Conservation (phyloP, 2,329 filamentous ascomycete genomes). For the Calonectria montana region DNA sequence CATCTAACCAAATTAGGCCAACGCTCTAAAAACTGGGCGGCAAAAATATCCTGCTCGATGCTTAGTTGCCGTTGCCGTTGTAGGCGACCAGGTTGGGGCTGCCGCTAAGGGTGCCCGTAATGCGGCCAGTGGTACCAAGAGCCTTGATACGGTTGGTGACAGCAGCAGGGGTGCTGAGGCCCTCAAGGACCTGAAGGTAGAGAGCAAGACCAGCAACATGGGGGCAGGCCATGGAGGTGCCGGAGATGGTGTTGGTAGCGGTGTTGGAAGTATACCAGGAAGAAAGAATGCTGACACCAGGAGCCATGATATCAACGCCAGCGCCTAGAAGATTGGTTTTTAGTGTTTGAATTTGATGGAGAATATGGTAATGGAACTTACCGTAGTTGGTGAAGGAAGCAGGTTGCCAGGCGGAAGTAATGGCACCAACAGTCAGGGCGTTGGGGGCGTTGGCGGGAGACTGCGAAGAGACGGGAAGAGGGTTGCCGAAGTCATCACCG, state of each 20-base stretch:
- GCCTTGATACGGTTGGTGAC: slow-evolving; percentile 56
- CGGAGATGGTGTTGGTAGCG: slow-evolving; percentile 51
- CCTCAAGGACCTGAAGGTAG: slow-evolving; percentile 59
- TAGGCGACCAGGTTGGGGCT: slow-evolving; percentile 60
- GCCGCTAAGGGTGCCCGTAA: slow-evolving; percentile 51
- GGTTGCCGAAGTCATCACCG: slow-evolving; percentile 40
- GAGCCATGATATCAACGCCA: slow-evolving; percentile 55
- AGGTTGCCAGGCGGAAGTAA: slow-evolving; percentile 49
- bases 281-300: slow-evolving; percentile 52
- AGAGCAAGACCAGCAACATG: slow-evolving; percentile 54
- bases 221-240: slow-evolving; percentile 56
- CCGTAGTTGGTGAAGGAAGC: slow-evolving; percentile 63
- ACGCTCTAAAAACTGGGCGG: not conserved
- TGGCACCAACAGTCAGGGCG: slow-evolving; percentile 63
- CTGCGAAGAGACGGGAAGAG: slow-evolving; percentile 52
- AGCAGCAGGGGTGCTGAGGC: slow-evolving; percentile 52
- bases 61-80: slow-evolving; percentile 52
- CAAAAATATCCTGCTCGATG: slow-evolving; percentile 7
- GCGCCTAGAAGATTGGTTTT: slow-evolving; percentile 23
- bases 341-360: slow-evolving; percentile 8
- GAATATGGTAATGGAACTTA: not conserved
- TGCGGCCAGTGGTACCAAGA: slow-evolving; percentile 53
- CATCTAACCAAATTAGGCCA: not conserved
- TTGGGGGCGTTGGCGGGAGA: slow-evolving; percentile 58
- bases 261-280: slow-evolving; percentile 55